A percentile compares a stretch with the other conserved stretches of the same genome.
phyloP scores from a whole-genome alignment of 2,329 filamentous ascomycete genomes.

The Pyricularia pennisetigena region DNA sequence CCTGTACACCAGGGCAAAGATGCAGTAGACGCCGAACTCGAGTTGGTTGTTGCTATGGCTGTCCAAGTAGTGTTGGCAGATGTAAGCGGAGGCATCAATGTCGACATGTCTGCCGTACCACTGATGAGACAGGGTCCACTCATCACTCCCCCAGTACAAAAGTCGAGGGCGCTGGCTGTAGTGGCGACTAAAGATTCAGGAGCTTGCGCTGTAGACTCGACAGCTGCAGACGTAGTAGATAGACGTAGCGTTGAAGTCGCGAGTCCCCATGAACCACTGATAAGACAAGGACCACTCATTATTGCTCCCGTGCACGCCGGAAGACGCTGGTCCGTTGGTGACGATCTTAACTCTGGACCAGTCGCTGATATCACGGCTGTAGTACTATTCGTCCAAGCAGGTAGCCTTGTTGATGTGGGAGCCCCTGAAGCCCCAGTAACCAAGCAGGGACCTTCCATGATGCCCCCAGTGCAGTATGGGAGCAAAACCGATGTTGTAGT shows the following conservation, averaged over 20 bases:
- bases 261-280: background rate
- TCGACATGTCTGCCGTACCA: background rate
- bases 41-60: background rate
- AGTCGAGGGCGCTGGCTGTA: background rate
- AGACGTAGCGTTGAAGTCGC: background rate
- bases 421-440: background rate
- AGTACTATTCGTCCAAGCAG: background rate
- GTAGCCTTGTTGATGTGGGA: background rate
- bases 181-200: too few species aligned
- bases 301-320: background rate
- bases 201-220: background rate
- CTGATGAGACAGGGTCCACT: background rate
- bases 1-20: background rate
- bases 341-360: background rate
- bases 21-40: background rate
- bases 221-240: background rate
- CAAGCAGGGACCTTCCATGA: constrained; percentile 1
- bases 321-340: background rate
- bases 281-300: constrained; percentile 1
- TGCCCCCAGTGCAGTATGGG: background rate
- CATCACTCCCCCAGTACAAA: background rate
- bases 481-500: background rate
- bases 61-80: background rate
- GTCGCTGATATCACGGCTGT: background rate
- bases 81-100: background rate